Base-by-base conservation (phyloP, 768 basidiomycete species). In the Hypsizygus marmoreus region DNA sequence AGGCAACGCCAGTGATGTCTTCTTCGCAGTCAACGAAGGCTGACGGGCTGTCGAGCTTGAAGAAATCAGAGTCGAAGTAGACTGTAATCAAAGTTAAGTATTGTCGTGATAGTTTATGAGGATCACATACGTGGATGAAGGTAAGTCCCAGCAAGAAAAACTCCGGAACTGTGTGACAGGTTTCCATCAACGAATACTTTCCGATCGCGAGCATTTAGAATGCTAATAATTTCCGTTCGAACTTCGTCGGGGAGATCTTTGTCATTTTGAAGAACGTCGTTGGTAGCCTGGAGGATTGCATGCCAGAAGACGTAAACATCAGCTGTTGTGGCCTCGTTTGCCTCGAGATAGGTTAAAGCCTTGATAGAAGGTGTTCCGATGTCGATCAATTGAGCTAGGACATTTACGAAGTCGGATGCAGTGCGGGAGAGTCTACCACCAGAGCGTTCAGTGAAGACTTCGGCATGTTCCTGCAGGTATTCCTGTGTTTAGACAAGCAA, bases 231-330 rank as follows among this genome's bases (percentile, higher is more conserved):
- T 38, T 59, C 40, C 17, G 49, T 35, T 11, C 26, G 44, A 31
- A 57, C 54, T 12, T 50, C 37, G 30, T 7, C 1, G 8, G 53
- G 49, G 37, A 59, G 50, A 31, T 53, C 53, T 22, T 34, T 33
- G 19, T 22, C 31, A 8, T 49, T 25, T 20, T 33, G 26, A 8
- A 60, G 36, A 19, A 51, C 33, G 4, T 53, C 45, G 6, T 55
- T 40, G 6, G 53, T 59, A 4, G 54, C 35, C 12, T 50, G 42
- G 12, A 60, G 47, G 16, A 54, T 47, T 25, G 65, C 62, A 46
- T 64, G 62, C 65, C 62, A 64, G 35, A 61, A 66, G 7, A 64
- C 12, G 34, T 47, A 63, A 8, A 62, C 62, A 54, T 68, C 66
- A 0, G 56, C 60, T 7, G 56, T 43, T 41, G 46, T 59, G 3